These are phyloP conservation scores for Rhizopogon salebrosus DNA, from an alignment of 768 basidiomycete genomes.

Conservation along the genomic window DNA sequence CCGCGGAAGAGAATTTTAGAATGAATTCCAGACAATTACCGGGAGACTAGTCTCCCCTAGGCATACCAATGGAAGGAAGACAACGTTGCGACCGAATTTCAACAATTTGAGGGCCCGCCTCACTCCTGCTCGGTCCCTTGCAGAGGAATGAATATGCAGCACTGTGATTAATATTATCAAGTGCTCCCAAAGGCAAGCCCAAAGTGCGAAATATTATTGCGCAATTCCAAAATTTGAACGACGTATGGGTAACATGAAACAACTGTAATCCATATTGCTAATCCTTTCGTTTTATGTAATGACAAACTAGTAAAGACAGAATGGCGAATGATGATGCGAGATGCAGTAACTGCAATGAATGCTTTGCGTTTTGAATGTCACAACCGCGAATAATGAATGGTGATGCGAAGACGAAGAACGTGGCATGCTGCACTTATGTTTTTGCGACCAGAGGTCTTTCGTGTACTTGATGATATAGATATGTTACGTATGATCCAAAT, in stretches of 20 bases:
- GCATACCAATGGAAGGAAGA: too few relatives aligned
- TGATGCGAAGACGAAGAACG: slow-evolving; percentile 16
- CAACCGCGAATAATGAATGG: slow-evolving; percentile 26
- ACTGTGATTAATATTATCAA: too few relatives aligned
- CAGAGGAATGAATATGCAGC: too few relatives aligned
- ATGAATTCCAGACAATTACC: too few relatives aligned
- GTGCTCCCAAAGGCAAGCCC: too few relatives aligned
- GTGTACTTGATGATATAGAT: slow-evolving; percentile 32
- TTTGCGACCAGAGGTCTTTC: slow-evolving; percentile 17
- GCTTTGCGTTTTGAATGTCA: slow-evolving; percentile 18
- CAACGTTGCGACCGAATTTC: too few relatives aligned
- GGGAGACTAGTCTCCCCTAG: too few relatives aligned
- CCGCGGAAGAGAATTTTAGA: too few relatives aligned
- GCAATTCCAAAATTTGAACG: not conserved
- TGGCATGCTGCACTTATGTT: slow-evolving; percentile 29
- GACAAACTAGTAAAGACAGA: slow-evolving; percentile 14
- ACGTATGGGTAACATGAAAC: slow-evolving; percentile 8
- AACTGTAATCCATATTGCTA: slow-evolving; percentile 12
- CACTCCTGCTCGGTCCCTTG: too few relatives aligned
- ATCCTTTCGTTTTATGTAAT: slow-evolving; percentile 10
- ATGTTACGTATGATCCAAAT: slow-evolving; percentile 27
- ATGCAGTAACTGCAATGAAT: slow-evolving; percentile 23
- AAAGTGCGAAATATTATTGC: not conserved
- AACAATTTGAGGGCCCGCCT: too few relatives aligned
- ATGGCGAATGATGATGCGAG: slow-evolving; percentile 14